Base-by-base conservation (phyloP, 768 basidiomycete genomes). In the Mrakia frigida region DNA sequence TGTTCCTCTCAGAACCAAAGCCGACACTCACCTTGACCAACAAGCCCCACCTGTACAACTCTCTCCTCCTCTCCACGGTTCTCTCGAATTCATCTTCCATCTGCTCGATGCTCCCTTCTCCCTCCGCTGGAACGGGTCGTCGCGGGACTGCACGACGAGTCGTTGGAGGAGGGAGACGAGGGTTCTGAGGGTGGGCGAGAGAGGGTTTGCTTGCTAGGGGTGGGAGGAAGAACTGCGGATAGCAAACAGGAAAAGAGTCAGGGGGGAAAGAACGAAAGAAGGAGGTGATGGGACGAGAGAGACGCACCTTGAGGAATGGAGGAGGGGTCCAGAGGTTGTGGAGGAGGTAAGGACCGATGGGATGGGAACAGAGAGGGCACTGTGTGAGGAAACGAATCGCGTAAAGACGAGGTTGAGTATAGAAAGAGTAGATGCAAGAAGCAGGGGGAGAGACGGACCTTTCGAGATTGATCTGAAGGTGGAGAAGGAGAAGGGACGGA, bases 1-100 rank as follows among this genome's bases (percentile, higher is more conserved):
- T 39, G 39, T 37, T 33, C 70, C 23, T n/a, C 6, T 21, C 46
- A 50, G 16, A 14, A 6, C 39, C 68, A 28, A 56, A 39, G 21
- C 46, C 33, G 52, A n/a, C 1, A 83, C 88, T 61, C 73, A 93
- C 94, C 87, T 96, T 97, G 21, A 91, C 93, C 80, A 91, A 96
- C 7, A 95, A 84, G 77, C 88, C 84, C 78, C 92, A 89, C 59
- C 88, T 85, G 81, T 96, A 97, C 33, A 97, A 85, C 91, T 92
- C 91, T 77, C 89, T 86, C 65, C 94, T 86, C 78, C 87, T 87
- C 43, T 87, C 86, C 56, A 96, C 88, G 1, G 92, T 91, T 16
- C 88, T 84, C 76, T 94, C 90, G 39, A 96, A 86, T 73, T 88
- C 88, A 82, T 93, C 92, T 13, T 68, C 65, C 3, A 84, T 86